These are phyloP conservation scores for Dalechampia spathulata DNA, from an alignment of 441 rosid genomes.

Conservation along the genomic window DNA sequence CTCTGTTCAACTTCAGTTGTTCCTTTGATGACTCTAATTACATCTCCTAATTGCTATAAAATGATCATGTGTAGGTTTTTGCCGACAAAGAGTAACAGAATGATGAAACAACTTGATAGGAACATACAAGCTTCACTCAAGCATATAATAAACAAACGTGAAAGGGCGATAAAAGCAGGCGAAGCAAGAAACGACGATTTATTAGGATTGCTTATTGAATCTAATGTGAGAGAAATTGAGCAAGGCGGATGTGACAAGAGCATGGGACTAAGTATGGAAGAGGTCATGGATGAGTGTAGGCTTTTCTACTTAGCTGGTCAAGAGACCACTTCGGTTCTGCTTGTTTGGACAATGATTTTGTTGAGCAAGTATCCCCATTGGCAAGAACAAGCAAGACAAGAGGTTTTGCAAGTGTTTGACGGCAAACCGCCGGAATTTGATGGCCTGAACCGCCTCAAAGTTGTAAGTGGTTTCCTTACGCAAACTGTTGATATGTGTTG, in stretches of 20 bases:
- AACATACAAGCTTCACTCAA: constrained; percentile 10
- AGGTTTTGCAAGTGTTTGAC: constrained; percentile 14
- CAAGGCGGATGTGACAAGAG: constrained; percentile 6
- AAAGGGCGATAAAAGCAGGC: constrained; percentile 3
- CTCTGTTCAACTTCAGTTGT: too few species aligned
- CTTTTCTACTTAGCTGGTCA: constrained; percentile 28
- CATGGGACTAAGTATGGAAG: constrained; percentile 12
- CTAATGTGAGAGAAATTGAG: constrained; percentile 7
- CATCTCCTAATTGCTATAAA: not conserved
- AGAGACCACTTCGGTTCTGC: constrained; percentile 23
- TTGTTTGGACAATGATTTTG: constrained; percentile 20
- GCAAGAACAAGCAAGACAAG: constrained; percentile 23
- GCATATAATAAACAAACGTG: constrained; percentile 7
- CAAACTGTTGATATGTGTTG: too few species aligned
- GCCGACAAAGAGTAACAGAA: constrained; percentile 22
- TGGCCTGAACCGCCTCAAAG: constrained; percentile 19
- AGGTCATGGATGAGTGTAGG: constrained; percentile 20
- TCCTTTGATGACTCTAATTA: not conserved
- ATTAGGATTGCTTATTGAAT: constrained; percentile 7
- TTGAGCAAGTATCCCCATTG: constrained; percentile 13
- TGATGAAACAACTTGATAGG: constrained; percentile 16
- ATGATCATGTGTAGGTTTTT: constrained; percentile 14
- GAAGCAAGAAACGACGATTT: constrained; percentile 8
- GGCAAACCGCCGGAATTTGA: constrained; percentile 16
- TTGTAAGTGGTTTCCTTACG: constrained; percentile 13